Base-by-base conservation (phyloP, 768 basidiomycete genomes). In the Lactifluus pinguis region DNA sequence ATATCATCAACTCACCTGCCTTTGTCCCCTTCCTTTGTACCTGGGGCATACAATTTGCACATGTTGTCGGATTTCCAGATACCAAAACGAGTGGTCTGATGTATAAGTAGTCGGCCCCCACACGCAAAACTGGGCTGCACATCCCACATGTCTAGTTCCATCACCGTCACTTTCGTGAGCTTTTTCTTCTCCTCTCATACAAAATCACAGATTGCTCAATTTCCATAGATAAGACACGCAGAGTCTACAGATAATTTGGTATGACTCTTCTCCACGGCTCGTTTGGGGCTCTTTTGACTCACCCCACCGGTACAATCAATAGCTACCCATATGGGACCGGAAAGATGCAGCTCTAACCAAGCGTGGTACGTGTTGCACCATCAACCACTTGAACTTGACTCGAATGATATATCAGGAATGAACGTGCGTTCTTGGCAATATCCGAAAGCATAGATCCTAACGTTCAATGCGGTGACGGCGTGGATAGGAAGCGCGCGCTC, bases 231-330 rank as follows among this genome's bases (percentile, higher is more conserved):
- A 65, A 77, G 89, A 56, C 89, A 92, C 69, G 89, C 83, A 32
- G 86, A 92, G 67, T 88, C 88, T 8, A 82, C 79, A 38, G 89
- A 91, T 65, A 92, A 92, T 66, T 63, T 85, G 68, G 88, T 87
- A 52, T 50, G 82, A 30, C 21, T 6, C n/a, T 14, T 51, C 3
- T 9, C 10, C 57, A 39, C 30, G 4, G 41, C 32, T n/a, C 38
- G 6, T 36, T 49, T 3, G 1, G 6, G 7, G n/a, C 30, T 52
- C 44, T 34, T 34, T 32, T 34, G 6, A 51, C 32, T 38, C 55
- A 47, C 21, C 3, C n/a, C 36, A 45, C n/a, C 7, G 14, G 19
- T 47, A 47, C 6, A n/a, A 17, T 15, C 56, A 81, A 75, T 68
- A 63, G 65, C 71, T 30, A 32, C 32, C 32, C 32, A 70, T 86